A percentile compares a stretch with the other conserved stretches of the same genome.
phyloP scores from a whole-genome alignment of 2,329 filamentous ascomycete species.

The Pyrenophora graminea region DNA sequence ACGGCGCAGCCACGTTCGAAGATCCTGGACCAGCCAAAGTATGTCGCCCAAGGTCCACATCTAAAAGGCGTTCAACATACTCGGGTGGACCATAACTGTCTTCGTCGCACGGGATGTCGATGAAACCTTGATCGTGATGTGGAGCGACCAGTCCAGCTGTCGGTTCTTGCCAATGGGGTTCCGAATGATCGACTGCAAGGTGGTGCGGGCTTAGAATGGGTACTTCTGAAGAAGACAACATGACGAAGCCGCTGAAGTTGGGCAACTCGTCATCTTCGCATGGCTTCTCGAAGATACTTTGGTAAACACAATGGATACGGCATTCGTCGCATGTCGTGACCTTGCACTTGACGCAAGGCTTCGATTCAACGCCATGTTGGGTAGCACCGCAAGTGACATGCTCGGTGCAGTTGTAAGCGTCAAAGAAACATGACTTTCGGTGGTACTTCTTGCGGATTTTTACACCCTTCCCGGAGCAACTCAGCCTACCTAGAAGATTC shows the following conservation, averaged over 20 bases:
- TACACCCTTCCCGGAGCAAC: conserved; percentile 35
- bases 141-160: conserved; percentile 8
- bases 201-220: conserved; percentile 38
- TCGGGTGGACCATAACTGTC: conserved; percentile 25
- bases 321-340: conserved; percentile 43
- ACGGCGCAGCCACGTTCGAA: conserved; percentile 28
- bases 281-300: conserved; percentile 32
- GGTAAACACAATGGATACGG: conserved; percentile 42
- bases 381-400: conserved; percentile 28
- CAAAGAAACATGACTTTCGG: conserved; percentile 29
- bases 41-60: conserved; percentile 28
- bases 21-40: conserved; percentile 22
- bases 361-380: conserved; percentile 18
- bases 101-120: conserved; percentile 34
- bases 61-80: conserved; percentile 31
- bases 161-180: conserved; percentile 15
- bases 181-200: conserved; percentile 8
- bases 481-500: conserved; percentile 33
- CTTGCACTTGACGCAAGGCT: conserved; percentile 33
- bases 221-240: conserved; percentile 32
- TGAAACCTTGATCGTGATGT: conserved; percentile 40
- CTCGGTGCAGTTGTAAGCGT: conserved; percentile 27
- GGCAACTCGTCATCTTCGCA: conserved; percentile 36
- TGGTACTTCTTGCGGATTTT: conserved; percentile 28
- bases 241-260: conserved; percentile 36